These are phyloP conservation scores for Colletotrichum coccodes DNA, from an alignment of 2,329 filamentous ascomycete species.

Conservation along the genomic window DNA sequence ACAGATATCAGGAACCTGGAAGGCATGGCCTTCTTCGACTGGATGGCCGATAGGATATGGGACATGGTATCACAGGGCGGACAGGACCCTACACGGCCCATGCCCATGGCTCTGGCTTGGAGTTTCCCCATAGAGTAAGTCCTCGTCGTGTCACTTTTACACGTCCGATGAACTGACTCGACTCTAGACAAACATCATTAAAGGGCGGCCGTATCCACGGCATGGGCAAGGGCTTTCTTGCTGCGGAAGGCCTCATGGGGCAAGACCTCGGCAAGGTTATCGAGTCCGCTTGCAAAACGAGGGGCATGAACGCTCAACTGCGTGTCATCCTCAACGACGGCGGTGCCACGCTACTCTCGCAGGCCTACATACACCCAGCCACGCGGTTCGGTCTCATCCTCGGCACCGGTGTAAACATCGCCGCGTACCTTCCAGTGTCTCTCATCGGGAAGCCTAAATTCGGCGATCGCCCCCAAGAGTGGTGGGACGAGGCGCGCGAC, in stretches of 20 bases:
- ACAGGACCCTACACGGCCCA: constrained; percentile 50
- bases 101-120: constrained; percentile 73
- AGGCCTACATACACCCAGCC: constrained; percentile 67
- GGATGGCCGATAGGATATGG: constrained; percentile 71
- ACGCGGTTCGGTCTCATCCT: constrained; percentile 74
- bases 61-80: constrained; percentile 61
- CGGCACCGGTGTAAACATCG: constrained; percentile 75
- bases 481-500: constrained; percentile 68
- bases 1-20: constrained; percentile 64
- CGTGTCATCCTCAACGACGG: constrained; percentile 75
- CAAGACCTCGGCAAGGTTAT: constrained; percentile 70
- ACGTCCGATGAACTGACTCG: constrained; percentile 15
- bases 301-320: constrained; percentile 64
- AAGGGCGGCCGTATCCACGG: constrained; percentile 66
- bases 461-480: constrained; percentile 61
- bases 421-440: constrained; percentile 69
- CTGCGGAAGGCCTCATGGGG: constrained; percentile 66
- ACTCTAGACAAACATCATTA: constrained; percentile 70
- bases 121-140: constrained; percentile 77
- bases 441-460: constrained; percentile 67
- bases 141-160: background rate
- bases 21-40: constrained; percentile 72
- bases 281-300: constrained; percentile 60
- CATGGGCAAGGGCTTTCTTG: constrained; percentile 75
- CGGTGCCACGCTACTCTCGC: constrained; percentile 72